These are phyloP conservation scores for Nitzschia sp. DNA, from an alignment of 108 stramenopile genomes.

Conservation along the genomic window DNA sequence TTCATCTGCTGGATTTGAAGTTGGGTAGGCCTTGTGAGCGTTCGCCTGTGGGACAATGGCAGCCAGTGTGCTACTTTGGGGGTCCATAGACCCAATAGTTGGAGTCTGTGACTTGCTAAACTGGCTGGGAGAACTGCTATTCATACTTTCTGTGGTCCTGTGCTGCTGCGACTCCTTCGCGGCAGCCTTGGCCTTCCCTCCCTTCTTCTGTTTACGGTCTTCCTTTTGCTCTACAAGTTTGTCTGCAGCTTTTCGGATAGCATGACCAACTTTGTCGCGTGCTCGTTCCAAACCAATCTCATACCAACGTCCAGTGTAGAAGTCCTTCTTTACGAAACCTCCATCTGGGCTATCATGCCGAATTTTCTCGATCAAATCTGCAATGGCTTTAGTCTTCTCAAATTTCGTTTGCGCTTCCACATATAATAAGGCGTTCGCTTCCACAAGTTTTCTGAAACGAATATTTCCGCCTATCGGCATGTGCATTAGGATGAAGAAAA, in stretches of 20 bases:
- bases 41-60: no score
- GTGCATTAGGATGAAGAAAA: background rate
- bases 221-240: background rate
- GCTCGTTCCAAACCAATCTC: conserved; percentile 41
- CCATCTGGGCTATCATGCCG: conserved; percentile 22
- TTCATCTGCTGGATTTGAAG: no score
- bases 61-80: no score
- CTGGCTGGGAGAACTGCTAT: no score
- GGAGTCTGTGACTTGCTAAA: no score
- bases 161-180: background rate
- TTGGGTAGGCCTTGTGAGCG: no score
- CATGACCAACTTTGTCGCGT: conserved; percentile 34
- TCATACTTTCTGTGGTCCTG: no score
- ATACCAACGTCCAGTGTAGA: conserved; percentile 23
- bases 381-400: conserved; percentile 28
- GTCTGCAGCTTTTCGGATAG: conserved; percentile 23
- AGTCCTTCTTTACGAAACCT: conserved; percentile 42
- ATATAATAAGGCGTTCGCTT: conserved; percentile 12
- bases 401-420: conserved; percentile 17
- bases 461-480: conserved; percentile 31
- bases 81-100: no score
- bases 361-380: conserved; percentile 25
- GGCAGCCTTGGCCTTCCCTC: background rate
- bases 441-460: conserved; percentile 25
- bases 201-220: background rate